These are phyloP conservation scores for Schwanniomyces etchellsii DNA, from an alignment of 1,139 yeast genomes.

Conservation along the genomic window DNA sequence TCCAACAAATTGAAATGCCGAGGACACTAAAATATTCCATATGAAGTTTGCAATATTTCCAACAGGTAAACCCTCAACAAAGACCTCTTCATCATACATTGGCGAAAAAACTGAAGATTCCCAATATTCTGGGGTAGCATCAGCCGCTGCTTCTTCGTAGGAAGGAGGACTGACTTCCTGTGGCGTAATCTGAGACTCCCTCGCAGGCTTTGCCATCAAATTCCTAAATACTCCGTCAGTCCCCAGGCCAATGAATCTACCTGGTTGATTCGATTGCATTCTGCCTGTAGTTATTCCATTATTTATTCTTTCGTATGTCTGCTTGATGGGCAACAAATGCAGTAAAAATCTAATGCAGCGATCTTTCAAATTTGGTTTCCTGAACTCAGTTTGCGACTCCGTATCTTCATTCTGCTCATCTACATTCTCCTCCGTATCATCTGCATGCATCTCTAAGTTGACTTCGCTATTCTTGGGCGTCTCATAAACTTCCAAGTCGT, in stretches of 20 bases:
- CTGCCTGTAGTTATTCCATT: constrained; percentile 42
- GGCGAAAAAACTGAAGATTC: constrained; percentile 84
- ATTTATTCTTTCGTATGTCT: constrained; percentile 40
- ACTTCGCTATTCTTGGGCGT: not conserved
- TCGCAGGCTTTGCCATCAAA: constrained; percentile 78
- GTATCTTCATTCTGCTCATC: too few species aligned
- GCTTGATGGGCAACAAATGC: constrained; percentile 34
- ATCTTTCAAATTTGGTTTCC: constrained; percentile 20
- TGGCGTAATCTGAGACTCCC: constrained; percentile 33
- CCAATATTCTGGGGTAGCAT: constrained; percentile 96
- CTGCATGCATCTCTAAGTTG: not conserved
- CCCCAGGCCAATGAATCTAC: constrained; percentile 48
- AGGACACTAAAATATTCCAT: constrained; percentile 86
- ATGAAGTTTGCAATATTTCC: constrained; percentile 82
- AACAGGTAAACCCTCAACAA: constrained; percentile 95
- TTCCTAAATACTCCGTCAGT: constrained; percentile 93
- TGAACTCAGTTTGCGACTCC: constrained; percentile 6
- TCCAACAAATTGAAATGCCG: constrained; percentile 91
- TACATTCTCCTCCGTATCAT: constrained; percentile 5
- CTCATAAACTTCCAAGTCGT: not conserved
- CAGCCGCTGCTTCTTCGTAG: constrained; percentile 93
- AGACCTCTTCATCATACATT: constrained; percentile 80
- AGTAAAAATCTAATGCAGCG: constrained; percentile 28
- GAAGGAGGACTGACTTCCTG: constrained; percentile 71
- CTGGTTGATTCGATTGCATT: constrained; percentile 40